Base-by-base conservation (phyloP, 495 filamentous ascomycete species). In the Aspergillus wentii region DNA sequence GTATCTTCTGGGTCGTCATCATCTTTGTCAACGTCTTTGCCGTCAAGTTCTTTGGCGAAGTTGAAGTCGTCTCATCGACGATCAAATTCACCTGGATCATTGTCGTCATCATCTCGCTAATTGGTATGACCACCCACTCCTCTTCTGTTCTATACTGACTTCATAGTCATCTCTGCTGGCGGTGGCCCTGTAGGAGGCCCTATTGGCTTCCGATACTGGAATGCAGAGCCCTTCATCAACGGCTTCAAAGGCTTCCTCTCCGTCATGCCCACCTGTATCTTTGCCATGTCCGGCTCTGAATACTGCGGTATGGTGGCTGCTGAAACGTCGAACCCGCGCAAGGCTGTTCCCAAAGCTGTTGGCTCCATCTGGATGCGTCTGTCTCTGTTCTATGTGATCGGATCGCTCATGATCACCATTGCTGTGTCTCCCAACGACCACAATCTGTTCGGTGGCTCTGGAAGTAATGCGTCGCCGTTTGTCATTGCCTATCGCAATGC, bases 171-270 rank as follows among this genome's bases (percentile, higher is more conserved):
- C 33, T 72, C 74, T 38, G 61, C 73, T n/a, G 51, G 51, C 6
- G 80, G 80, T n/a, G 78, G 76, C 6, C 69, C 72, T 1, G 68
- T 69, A 1, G 63, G 59, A 9, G 72, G 67, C 11, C 62, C 74
- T 57, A 44, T 67, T 46, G 80, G 80, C 2, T 78, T 79, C 48
- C 61, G 67, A 17, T 82, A 80, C 54, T 84, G 82, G 81, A 65
- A 73, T 23, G 75, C 72, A 3, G 74, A 75, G 17, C 78, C 82
- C 1, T 86, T 88, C 61, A 56, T 59, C 13, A 75, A 83, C 46
- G 79, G 79, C 28, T 85, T 86, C 69, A 77, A 80, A 41, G 83
- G 83, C 9, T 78, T 84, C 53, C 75, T 76, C 44, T 59, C 69
- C 6, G 79, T 83, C 33, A 81, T 84, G 59, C 77, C 81, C 29